Evolutionary conservation across 2,329 filamentous ascomycete genomes (phyloP).

Genomic region (Aureobasidium pullulans): DNA sequence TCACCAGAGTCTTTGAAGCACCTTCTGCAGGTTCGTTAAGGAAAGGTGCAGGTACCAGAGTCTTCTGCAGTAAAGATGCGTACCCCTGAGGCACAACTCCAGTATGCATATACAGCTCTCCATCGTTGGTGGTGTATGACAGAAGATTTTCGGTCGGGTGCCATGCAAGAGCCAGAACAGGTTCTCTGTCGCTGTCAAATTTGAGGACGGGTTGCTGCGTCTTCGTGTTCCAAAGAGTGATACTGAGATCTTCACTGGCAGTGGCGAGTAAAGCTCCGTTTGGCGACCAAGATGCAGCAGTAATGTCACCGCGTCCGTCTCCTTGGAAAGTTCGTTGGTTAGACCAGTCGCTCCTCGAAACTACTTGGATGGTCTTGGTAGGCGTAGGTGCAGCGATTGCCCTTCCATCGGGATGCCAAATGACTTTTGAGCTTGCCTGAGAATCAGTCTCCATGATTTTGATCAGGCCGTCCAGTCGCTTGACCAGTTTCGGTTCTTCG

Average conservation of each 20-base stretch:
- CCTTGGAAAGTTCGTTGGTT: constrained; percentile 71
- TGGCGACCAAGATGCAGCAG: constrained; percentile 83
- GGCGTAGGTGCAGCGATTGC: constrained; percentile 82
- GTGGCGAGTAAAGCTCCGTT: constrained; percentile 81
- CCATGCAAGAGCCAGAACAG: constrained; percentile 82
- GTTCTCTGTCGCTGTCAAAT: constrained; percentile 62
- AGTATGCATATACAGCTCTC: constrained; percentile 85
- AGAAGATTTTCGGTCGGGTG: constrained; percentile 82
- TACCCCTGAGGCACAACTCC: constrained; percentile 52
- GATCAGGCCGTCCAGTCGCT: constrained; percentile 80
- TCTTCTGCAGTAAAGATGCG: constrained; percentile 41
- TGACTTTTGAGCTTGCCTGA: constrained; percentile 64
- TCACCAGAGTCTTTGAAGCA: constrained; percentile 48
- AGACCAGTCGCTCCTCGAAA: constrained; percentile 86
- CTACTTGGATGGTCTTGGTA: constrained; percentile 72
- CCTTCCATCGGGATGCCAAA: constrained; percentile 91
- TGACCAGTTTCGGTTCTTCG: constrained; percentile 72
- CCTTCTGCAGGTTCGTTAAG: constrained; percentile 72
- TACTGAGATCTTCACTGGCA: constrained; percentile 50
- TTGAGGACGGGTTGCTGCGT: constrained; percentile 74
- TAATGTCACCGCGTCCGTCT: constrained; percentile 78
- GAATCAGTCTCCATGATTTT: constrained; percentile 68
- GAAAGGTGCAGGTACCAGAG: constrained; percentile 71
- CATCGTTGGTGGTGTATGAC: constrained; percentile 87
- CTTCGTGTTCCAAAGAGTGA: constrained; percentile 82